Evolutionary conservation across 352 stramenopile genomes (phyloP).

Genomic region (Phytopythium chamaehyphon): DNA sequence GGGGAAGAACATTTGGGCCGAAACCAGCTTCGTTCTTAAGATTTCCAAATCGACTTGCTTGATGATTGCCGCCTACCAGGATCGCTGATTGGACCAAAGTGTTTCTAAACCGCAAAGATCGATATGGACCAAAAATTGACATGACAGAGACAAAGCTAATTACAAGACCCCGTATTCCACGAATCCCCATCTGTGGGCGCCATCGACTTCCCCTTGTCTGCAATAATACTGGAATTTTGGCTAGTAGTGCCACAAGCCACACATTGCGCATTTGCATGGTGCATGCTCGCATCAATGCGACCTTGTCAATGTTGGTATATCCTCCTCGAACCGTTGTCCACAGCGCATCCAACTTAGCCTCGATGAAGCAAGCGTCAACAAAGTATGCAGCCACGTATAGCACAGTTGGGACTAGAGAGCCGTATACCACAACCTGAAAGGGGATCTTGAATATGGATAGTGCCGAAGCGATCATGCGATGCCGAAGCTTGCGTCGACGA

Average conservation of each 20-base stretch:
- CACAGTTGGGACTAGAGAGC: constrained; percentile 33
- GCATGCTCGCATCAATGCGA: constrained; percentile 24
- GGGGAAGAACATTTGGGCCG: background rate
- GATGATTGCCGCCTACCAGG: background rate
- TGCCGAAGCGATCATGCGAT: background rate
- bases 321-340: constrained; percentile 25
- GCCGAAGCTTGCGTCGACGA: background rate
- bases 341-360: constrained; percentile 31
- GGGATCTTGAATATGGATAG: constrained; percentile 31
- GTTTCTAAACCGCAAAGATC: constrained; percentile 14
- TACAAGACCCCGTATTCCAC: constrained; percentile 23
- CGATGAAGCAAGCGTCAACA: constrained; percentile 36
- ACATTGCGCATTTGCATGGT: constrained; percentile 44
- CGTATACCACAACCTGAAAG: constrained; percentile 53
- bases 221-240: constrained; percentile 15
- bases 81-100: constrained; percentile 9
- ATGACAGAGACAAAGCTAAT: constrained; percentile 33
- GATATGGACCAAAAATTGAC: constrained; percentile 31
- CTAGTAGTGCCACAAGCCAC: constrained; percentile 35
- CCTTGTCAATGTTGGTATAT: constrained; percentile 14
- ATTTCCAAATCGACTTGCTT: background rate
- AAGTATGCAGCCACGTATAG: constrained; percentile 31
- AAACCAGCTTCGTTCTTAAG: background rate
- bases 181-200: constrained; percentile 15
- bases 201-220: constrained; percentile 15